Evolutionary conservation across 208 protist species (phyloP).

Genomic region (Crithidia expoeki): DNA sequence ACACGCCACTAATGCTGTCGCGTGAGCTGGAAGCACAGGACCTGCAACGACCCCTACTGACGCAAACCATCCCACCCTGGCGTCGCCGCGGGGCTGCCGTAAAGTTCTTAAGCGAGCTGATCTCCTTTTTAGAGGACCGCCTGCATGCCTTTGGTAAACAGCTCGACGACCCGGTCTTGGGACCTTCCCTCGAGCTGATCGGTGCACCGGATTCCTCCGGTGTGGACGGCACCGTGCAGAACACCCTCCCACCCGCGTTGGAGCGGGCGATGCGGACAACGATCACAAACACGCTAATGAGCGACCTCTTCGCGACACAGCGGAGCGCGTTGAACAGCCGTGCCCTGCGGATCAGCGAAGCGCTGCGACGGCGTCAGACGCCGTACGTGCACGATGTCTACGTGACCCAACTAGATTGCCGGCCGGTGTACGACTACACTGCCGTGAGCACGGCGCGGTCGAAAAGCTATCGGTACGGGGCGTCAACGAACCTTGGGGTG

Average conservation of each 20-base stretch:
- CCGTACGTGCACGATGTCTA: conserved; percentile 67
- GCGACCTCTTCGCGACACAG: conserved; percentile 50
- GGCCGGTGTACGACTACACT: conserved; percentile 55
- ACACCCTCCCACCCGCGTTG: conserved; percentile 48
- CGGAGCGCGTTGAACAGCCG: conserved; percentile 38
- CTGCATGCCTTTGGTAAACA: conserved; percentile 36
- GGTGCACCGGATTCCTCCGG: conserved; percentile 43
- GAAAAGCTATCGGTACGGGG: background rate
- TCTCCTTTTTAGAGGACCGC: conserved; percentile 35
- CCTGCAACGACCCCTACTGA: conserved; percentile 37
- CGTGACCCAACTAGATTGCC: conserved; percentile 47
- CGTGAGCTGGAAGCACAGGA: conserved; percentile 29
- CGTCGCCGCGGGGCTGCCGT: conserved; percentile 46
- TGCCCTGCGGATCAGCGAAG: conserved; percentile 47
- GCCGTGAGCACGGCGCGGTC: conserved; percentile 21
- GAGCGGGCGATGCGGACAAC: conserved; percentile 47
- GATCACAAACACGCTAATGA: conserved; percentile 55
- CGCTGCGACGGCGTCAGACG: conserved; percentile 50
- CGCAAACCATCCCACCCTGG: conserved; percentile 56
- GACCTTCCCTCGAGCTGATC: conserved; percentile 22
- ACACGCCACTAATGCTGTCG: conserved; percentile 14
- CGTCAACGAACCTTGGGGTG: background rate
- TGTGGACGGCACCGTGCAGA: conserved; percentile 51
- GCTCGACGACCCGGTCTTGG: conserved; percentile 25
- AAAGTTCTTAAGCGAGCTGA: conserved; percentile 36